A percentile compares a stretch with the other conserved stretches of the same genome.
Conservation (phyloP, 495 filamentous ascomycete genomes). For the Clohesyomyces aquaticus region DNA sequence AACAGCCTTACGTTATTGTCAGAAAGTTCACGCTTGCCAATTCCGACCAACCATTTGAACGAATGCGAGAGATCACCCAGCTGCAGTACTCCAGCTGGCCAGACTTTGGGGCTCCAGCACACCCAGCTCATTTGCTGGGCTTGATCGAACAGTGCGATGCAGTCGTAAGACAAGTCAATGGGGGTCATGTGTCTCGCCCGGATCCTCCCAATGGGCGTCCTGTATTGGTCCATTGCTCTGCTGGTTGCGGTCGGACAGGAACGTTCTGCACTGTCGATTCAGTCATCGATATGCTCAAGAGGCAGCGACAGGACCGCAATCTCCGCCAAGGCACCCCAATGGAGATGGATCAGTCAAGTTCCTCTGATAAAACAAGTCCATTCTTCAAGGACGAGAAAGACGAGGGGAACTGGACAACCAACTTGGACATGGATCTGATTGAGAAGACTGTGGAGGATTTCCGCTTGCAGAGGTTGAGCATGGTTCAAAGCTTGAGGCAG, state of each 20-base stretch:
- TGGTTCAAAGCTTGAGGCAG: slow-evolving; percentile 95
- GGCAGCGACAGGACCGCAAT: slow-evolving; percentile 57
- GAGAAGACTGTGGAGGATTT: slow-evolving; percentile 88
- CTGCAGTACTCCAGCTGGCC: slow-evolving; percentile 95
- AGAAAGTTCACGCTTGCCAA: slow-evolving; percentile 87
- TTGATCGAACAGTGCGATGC: slow-evolving; percentile 83
- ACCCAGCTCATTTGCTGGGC: slow-evolving; percentile 80
- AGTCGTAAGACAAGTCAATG: slow-evolving; percentile 49
- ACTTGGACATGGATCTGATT: slow-evolving; percentile 74
- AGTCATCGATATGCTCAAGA: slow-evolving; percentile 90
- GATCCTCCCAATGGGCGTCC: slow-evolving; percentile 64
- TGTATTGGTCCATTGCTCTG: slow-evolving; percentile 91
- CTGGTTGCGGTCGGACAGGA: slow-evolving; percentile 92
- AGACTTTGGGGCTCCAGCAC: slow-evolving; percentile 91
- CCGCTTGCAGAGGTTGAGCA: slow-evolving; percentile 82
- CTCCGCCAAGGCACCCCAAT: slow-evolving; percentile 43
- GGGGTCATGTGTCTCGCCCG: slow-evolving; percentile 48
- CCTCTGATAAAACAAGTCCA: slow-evolving; percentile 11
- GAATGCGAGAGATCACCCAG: slow-evolving; percentile 91
- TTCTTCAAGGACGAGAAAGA: slow-evolving; percentile 31
- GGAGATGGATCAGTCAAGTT: slow-evolving; percentile 49
- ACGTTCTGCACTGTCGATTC: slow-evolving; percentile 96
- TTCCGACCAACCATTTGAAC: slow-evolving; percentile 74
- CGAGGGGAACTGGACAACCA: slow-evolving; percentile 54
- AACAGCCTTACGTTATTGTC: slow-evolving; percentile 76